Evolutionary conservation across 352 stramenopile genomes (phyloP).

Genomic region (Phytophthora pluvialis): DNA sequence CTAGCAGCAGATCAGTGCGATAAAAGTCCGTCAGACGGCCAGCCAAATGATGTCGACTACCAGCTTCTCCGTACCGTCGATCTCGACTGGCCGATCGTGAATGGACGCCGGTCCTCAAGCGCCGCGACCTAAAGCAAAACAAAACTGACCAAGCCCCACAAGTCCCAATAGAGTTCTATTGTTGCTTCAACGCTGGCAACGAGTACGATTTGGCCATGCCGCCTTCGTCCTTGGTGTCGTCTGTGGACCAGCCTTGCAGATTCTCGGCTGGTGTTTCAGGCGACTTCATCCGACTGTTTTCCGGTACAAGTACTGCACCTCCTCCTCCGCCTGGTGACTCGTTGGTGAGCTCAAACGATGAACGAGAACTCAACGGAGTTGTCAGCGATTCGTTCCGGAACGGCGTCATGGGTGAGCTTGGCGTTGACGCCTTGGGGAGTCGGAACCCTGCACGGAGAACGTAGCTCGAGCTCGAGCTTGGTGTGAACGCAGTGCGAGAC

Average conservation of each 20-base stretch:
- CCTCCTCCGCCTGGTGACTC: slow-evolving; percentile 11
- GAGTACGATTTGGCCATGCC: slow-evolving; percentile 60
- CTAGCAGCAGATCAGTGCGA: too few relatives aligned
- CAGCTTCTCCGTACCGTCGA: not conserved
- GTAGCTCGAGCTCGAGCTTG: slow-evolving; percentile 43
- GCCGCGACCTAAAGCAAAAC: slow-evolving; percentile 24
- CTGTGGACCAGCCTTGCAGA: slow-evolving; percentile 48
- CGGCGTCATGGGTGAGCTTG: slow-evolving; percentile 28
- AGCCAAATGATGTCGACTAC: not conserved
- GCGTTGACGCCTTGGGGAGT: slow-evolving; percentile 53
- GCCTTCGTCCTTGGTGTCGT: slow-evolving; percentile 33
- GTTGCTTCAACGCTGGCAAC: slow-evolving; percentile 54
- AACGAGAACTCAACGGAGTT: slow-evolving; percentile 32
- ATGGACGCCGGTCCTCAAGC: slow-evolving; percentile 26
- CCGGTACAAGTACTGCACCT: slow-evolving; percentile 14
- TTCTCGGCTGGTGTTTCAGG: slow-evolving; percentile 30
- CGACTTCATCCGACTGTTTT: slow-evolving; percentile 22
- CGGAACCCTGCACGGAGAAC: slow-evolving; percentile 67
- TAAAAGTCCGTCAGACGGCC: not conserved
- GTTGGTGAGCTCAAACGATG: slow-evolving; percentile 30
- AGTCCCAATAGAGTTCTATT: slow-evolving; percentile 27
- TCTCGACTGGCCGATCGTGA: slow-evolving; percentile 12
- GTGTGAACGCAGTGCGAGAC: slow-evolving; percentile 46
- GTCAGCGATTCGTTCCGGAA: slow-evolving; percentile 31
- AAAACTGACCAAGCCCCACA: slow-evolving; percentile 14